phyloP scores from a whole-genome alignment of 73 alveolate genomes.

The Tetrahymena borealis region DNA sequence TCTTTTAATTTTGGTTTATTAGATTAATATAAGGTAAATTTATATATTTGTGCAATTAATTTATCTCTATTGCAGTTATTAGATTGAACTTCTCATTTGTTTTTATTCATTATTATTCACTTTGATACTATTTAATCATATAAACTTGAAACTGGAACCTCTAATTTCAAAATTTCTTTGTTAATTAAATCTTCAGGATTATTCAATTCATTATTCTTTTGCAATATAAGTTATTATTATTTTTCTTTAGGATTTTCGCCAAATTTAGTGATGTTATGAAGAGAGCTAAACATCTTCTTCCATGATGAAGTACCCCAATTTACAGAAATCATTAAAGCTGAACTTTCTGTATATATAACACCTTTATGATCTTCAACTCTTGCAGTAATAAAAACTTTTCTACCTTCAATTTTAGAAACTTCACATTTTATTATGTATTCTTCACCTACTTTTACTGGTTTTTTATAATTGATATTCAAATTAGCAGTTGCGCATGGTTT shows the following conservation, averaged over 20 bases:
- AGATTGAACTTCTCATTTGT: too few relatives aligned
- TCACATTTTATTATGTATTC: conserved; percentile 27
- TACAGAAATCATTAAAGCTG: conserved; percentile 18
- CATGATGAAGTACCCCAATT: conserved; percentile 34
- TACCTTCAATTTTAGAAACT: conserved; percentile 22
- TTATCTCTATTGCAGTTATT: too few relatives aligned
- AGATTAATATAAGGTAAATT: too few relatives aligned
- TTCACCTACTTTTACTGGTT: conserved; percentile 17
- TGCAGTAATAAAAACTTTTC: conserved; percentile 23
- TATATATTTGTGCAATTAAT: too few relatives aligned
- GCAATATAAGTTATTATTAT: neutral
- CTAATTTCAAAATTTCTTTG: neutral
- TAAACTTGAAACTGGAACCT: neutral
- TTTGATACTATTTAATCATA: neutral
- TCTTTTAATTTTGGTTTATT: too few relatives aligned
- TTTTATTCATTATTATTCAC: neutral
- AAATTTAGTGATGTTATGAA: neutral
- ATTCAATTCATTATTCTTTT: neutral
- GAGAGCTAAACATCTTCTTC: neutral
- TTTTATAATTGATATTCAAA: conserved; percentile 25
- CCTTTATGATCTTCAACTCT: conserved; percentile 8
- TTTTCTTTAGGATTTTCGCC: neutral
- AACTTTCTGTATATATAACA: neutral
- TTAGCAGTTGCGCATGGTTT: conserved; percentile 31
- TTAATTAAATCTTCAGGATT: neutral